phyloP scores from a whole-genome alignment of 2,329 filamentous ascomycete genomes.

The Conoideocrella luteorostrata region DNA sequence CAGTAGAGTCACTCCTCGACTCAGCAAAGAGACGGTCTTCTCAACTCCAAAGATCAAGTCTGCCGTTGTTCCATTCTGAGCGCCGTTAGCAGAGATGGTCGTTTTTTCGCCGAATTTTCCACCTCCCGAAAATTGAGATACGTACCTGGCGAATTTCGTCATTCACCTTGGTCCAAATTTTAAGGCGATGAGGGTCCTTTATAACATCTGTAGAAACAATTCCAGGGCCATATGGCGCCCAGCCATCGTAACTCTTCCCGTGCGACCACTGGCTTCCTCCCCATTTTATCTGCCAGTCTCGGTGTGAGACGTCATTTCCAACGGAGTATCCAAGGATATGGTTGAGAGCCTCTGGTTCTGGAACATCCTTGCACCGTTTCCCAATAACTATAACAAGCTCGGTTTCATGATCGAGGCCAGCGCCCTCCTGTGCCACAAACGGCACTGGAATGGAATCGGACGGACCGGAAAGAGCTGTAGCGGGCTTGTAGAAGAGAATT shows the following conservation, averaged over 20 bases:
- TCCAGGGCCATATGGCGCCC: constrained; percentile 67
- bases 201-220: constrained; percentile 56
- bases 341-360: constrained; percentile 58
- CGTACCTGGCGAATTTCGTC: constrained; percentile 48
- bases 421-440: constrained; percentile 55
- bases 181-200: constrained; percentile 49
- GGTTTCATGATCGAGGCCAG: constrained; percentile 73
- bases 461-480: constrained; percentile 59
- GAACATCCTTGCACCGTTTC: constrained; percentile 57
- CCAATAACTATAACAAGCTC: constrained; percentile 71
- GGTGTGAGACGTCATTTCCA: constrained; percentile 74
- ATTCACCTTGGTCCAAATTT: constrained; percentile 54
- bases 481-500: constrained; percentile 60
- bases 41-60: constrained; percentile 60
- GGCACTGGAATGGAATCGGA: constrained; percentile 61
- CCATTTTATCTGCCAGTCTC: constrained; percentile 66
- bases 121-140: background rate
- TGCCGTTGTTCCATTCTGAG: constrained; percentile 44
- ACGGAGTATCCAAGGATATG: constrained; percentile 70
- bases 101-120: background rate
- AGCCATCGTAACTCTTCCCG: constrained; percentile 70
- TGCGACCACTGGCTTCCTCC: constrained; percentile 65
- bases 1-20: constrained; percentile 54
- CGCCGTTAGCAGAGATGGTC: background rate
- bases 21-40: constrained; percentile 53